phyloP scores from a whole-genome alignment of 179 eudicot genomes.

The Camellia oleifera region DNA sequence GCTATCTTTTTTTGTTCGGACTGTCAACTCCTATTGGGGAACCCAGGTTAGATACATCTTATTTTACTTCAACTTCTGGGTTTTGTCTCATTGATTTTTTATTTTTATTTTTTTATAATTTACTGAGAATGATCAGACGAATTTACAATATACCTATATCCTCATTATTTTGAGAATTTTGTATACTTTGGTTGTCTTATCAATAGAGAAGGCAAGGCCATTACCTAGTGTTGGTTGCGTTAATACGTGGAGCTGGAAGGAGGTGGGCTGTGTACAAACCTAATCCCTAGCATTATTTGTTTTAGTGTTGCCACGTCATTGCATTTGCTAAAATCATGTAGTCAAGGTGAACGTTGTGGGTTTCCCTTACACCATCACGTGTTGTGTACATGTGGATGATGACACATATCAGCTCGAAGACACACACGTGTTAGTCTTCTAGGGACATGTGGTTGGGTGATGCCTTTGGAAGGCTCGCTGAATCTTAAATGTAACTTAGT shows the following conservation, averaged over 20 bases:
- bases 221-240: neutral
- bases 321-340: constrained; percentile 8
- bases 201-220: neutral
- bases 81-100: neutral
- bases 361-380: too few relatives aligned
- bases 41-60: constrained; percentile 67
- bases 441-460: too few relatives aligned
- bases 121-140: too few relatives aligned
- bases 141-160: too few relatives aligned
- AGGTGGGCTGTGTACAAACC: neutral
- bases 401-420: too few relatives aligned
- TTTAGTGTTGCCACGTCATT: neutral
- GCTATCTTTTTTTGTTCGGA: constrained; percentile 68
- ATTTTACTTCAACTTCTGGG: constrained; percentile 9
- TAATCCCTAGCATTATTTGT: neutral
- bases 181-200: neutral
- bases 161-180: neutral
- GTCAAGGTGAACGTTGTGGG: neutral
- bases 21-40: constrained; percentile 89
- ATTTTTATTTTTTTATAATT: too few relatives aligned
- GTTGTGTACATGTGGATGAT: too few relatives aligned
- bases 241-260: neutral
- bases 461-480: too few relatives aligned
- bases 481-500: too few relatives aligned
- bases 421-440: too few relatives aligned